Evolutionary conservation across 179 eudicot genomes (phyloP).

Genomic region (Silene coronaria): DNA sequence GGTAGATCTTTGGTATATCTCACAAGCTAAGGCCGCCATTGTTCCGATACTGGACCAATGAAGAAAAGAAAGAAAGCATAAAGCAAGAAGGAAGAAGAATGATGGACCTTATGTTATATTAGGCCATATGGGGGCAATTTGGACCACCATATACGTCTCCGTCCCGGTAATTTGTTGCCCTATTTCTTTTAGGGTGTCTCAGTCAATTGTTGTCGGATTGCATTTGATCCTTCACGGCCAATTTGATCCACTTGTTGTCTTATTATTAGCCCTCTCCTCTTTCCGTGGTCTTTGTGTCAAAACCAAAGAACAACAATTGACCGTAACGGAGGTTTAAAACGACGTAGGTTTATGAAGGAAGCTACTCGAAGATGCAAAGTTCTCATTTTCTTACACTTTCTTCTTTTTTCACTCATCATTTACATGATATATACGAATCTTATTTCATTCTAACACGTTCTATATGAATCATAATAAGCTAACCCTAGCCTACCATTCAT

Average conservation of each 20-base stretch:
- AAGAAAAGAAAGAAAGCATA: constrained; percentile 8
- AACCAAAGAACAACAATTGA: no score
- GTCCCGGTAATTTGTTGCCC: no score
- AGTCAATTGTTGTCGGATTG: no score
- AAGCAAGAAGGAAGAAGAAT: neutral
- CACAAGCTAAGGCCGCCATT: no score
- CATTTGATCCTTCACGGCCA: no score
- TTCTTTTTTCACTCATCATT: constrained; percentile 26
- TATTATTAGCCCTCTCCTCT: no score
- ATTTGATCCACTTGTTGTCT: no score
- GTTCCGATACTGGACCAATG: neutral
- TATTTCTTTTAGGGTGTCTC: no score
- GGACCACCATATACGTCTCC: no score
- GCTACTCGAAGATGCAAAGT: constrained; percentile 23
- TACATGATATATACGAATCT: constrained; percentile 31
- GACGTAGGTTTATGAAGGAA: constrained; percentile 8
- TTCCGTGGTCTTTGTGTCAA: no score
- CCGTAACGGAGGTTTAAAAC: constrained; percentile 23
- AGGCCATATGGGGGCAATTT: neutral
- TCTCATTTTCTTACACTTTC: constrained; percentile 3
- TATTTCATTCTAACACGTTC: constrained; percentile 16
- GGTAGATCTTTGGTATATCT: no score
- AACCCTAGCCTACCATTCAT: neutral
- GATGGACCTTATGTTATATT: constrained; percentile 13
- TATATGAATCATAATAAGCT: constrained; percentile 5